A percentile compares a stretch with the other conserved stretches of the same genome.
Conservation (phyloP, 2,329 filamentous ascomycete genomes). For the Xylaria sp. region DNA sequence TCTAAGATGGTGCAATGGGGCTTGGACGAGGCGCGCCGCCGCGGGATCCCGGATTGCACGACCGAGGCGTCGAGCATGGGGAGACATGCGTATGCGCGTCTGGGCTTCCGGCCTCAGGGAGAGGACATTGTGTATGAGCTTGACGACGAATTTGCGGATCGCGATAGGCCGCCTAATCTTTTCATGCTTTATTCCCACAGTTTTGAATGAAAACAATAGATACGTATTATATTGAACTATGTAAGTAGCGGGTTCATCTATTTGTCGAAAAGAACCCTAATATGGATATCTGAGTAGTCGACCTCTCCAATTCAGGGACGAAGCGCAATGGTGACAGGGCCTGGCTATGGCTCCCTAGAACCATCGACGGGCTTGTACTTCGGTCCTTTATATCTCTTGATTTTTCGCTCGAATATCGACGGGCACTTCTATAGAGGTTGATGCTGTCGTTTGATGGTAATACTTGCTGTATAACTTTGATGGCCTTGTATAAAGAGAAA, state of each 20-base stretch:
- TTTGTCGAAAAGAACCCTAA: background rate
- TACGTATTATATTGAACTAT: background rate
- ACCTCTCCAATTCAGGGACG: too few relatives aligned
- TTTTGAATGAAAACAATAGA: constrained; percentile 4
- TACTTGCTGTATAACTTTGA: too few relatives aligned
- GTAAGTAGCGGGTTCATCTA: background rate
- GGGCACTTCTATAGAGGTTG: too few relatives aligned
- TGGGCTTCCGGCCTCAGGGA: constrained; percentile 58
- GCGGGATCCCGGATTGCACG: constrained; percentile 56
- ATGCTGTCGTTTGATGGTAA: too few relatives aligned
- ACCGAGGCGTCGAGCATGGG: constrained; percentile 62
- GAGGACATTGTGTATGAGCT: constrained; percentile 57
- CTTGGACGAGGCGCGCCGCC: constrained; percentile 54
- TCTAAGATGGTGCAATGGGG: constrained; percentile 60
- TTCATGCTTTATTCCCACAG: constrained; percentile 58
- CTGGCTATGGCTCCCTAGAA: too few relatives aligned
- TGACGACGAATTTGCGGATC: constrained; percentile 56
- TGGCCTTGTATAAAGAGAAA: too few relatives aligned
- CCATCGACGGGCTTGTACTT: too few relatives aligned
- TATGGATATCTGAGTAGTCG: too few relatives aligned
- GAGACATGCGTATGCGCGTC: constrained; percentile 56
- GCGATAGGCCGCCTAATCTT: constrained; percentile 56
- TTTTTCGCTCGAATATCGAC: too few relatives aligned
- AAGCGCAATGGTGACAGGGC: background rate
- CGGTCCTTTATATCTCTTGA: too few relatives aligned